phyloP scores from a whole-genome alignment of 805 yeast species.

The Pichia cephalocereana region DNA sequence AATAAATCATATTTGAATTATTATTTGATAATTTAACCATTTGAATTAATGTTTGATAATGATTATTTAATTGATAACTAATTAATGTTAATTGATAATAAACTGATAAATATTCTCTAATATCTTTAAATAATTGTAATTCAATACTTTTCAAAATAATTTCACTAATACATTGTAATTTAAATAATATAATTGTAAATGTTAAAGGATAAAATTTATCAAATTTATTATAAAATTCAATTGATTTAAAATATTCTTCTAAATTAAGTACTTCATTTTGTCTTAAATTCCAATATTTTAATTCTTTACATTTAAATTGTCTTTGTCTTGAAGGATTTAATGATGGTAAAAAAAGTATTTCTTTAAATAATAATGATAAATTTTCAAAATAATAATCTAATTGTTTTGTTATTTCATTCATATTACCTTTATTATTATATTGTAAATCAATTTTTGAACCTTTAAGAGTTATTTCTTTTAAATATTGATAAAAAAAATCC shows the following conservation, averaged over 20 bases:
- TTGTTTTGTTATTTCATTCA: conserved; percentile 34
- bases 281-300: conserved; percentile 63
- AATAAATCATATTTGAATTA: neutral
- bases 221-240: conserved; percentile 20
- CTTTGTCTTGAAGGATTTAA: conserved; percentile 80
- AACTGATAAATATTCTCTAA: conserved; percentile 56
- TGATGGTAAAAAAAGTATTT: conserved; percentile 13
- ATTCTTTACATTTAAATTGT: conserved; percentile 53
- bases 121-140: conserved; percentile 54
- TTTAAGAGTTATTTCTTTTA: conserved; percentile 16
- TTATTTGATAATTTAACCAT: neutral
- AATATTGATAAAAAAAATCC: conserved; percentile 26
- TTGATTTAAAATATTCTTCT: conserved; percentile 31
- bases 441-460: conserved; percentile 14
- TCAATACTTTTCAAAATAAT: conserved; percentile 69
- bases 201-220: conserved; percentile 42
- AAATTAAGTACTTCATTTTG: conserved; percentile 66
- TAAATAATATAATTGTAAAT: conserved; percentile 58
- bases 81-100: conserved; percentile 47
- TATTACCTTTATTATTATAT: conserved; percentile 23
- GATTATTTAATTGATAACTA: conserved; percentile 16
- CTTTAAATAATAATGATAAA: conserved; percentile 4
- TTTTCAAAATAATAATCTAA: conserved; percentile 17
- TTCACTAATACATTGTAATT: conserved; percentile 63
- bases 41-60: neutral